A percentile compares a stretch with the other conserved stretches of the same genome.
Evolutionary conservation across 768 basidiomycete genomes (phyloP).

Genomic region (Termitomyces sp.): DNA sequence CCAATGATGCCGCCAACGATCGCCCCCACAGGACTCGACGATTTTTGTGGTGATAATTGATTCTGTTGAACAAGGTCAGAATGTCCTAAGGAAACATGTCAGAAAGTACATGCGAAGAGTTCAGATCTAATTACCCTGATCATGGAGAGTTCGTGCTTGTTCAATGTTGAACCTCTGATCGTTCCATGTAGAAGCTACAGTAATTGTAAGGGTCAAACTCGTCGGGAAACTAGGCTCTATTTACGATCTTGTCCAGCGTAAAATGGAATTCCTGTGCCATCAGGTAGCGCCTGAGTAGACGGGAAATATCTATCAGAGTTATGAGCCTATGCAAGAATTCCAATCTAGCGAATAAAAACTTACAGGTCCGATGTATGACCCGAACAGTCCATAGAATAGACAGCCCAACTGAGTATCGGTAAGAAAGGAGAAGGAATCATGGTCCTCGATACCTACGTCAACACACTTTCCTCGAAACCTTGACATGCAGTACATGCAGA

Average conservation of each 20-base stretch:
- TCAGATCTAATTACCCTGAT: conserved; percentile 19
- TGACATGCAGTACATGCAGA: conserved; percentile 50
- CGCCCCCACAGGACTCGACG: conserved; percentile 26
- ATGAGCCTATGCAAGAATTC: background rate
- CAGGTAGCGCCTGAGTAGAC: conserved; percentile 22
- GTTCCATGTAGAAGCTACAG: conserved; percentile 31
- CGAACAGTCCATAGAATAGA: conserved; percentile 6
- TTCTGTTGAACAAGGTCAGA: conserved; percentile 21
- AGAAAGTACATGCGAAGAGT: background rate
- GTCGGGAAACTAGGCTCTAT: conserved; percentile 15
- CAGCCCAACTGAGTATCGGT: conserved; percentile 4
- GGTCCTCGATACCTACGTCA: conserved; percentile 24
- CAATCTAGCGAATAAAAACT: background rate
- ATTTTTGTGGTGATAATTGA: conserved; percentile 2
- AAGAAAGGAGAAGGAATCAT: background rate
- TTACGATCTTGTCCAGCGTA: conserved; percentile 47
- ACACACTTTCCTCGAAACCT: conserved; percentile 19
- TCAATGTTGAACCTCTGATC: conserved; percentile 18
- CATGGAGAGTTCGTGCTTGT: conserved; percentile 25
- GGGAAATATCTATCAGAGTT: conserved; percentile 35
- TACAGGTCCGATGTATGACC: conserved; percentile 7
- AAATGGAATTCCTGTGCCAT: conserved; percentile 34
- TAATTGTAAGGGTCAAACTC: conserved; percentile 11
- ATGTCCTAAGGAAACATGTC: conserved; percentile 15
- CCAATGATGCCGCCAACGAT: conserved; percentile 43